These are phyloP conservation scores for Tetrahymena borealis DNA, from an alignment of 73 alveolate species.

Conservation along the genomic window DNA sequence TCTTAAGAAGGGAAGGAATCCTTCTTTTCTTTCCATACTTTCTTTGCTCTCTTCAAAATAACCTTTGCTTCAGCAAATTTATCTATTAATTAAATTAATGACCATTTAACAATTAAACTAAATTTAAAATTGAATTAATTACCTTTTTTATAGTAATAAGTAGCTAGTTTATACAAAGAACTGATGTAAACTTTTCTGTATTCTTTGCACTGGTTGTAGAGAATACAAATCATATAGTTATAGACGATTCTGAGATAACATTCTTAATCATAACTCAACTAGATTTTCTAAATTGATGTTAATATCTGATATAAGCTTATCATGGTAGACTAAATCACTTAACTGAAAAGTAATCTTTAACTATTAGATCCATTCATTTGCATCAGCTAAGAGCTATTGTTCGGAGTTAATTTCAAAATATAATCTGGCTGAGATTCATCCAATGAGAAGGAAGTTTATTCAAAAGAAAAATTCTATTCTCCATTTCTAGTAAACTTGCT, in stretches of 20 bases:
- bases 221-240: not conserved
- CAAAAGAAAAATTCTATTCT: not conserved
- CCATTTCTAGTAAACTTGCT: not conserved
- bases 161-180: not conserved
- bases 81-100: not conserved
- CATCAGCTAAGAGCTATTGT: not conserved
- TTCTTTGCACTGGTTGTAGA: not conserved
- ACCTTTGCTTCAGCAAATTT: not conserved
- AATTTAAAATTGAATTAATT: too few relatives aligned
- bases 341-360: not conserved
- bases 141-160: not conserved
- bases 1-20: not conserved
- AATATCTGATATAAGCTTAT: not conserved
- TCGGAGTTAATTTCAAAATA: not conserved
- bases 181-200: not conserved
- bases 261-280: not conserved
- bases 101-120: too few relatives aligned
- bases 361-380: not conserved
- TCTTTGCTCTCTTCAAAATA: not conserved
- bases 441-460: not conserved
- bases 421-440: not conserved
- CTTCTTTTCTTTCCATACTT: not conserved
- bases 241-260: not conserved
- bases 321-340: not conserved
- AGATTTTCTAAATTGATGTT: not conserved